Base-by-base conservation (phyloP, 2,329 filamentous ascomycete genomes). In the Colletotrichum endophyticum region DNA sequence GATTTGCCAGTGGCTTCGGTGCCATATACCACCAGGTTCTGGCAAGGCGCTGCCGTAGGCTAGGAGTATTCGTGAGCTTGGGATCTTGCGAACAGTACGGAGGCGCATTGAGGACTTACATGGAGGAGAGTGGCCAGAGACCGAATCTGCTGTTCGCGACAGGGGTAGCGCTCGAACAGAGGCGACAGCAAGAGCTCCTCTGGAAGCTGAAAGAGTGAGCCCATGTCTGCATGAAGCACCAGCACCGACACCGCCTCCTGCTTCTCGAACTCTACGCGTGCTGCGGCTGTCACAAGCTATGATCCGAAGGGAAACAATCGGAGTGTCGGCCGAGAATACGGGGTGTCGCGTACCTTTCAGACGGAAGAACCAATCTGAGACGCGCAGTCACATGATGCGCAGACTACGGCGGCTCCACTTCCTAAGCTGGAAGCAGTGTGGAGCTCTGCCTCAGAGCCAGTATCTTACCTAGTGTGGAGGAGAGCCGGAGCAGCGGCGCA, bases 1-100 rank as follows among this genome's bases (percentile, higher is more conserved):
- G 92, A 95, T 86, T 99, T 98, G 56, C 96, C 96, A 0, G 96
- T 98, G 3, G 95, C 94, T 81, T 96, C 93, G 34, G 96, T 92
- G 67, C 97, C 97, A 84, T 99, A 93, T 66, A 98, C 85, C 27
- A 98, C 92, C 13, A 98, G 84, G 76, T 95, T 94, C 13, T 92
- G 88, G 73, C 94, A 94, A 73, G 92, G 93, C 34, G 95, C 93
- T n/a, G 93, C 89, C 63, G 87, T 84, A 27, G 92, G 91, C 92
- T 95, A 25, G 25, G 9, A 1, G 16, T 0, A 59, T 16, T n/a
- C 32, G 36, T 77, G 27, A 84, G 79, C 63, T 84, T 25, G 59
- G 9, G 15, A 22, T 25, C 22, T 22, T 15, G 15, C 30, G 8
- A n/a, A 16, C 15, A 25, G 69, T 6, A 15, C 8, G 13, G 16